Evolutionary conservation across 2,329 filamentous ascomycete genomes (phyloP).

Genomic region (Cadophora malorum): DNA sequence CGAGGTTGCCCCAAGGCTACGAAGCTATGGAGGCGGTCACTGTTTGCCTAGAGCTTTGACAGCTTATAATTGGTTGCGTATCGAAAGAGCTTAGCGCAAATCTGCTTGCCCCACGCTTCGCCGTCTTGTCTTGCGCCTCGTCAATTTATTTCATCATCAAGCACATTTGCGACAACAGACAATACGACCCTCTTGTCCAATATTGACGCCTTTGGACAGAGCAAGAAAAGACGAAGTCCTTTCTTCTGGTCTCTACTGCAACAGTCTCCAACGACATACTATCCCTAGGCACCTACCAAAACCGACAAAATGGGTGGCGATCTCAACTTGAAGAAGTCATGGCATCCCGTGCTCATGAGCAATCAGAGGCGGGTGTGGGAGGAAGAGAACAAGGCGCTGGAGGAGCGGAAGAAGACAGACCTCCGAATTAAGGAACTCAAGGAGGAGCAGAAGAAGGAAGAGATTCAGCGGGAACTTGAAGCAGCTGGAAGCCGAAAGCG

Average conservation of each 20-base stretch:
- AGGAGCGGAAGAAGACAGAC: constrained; percentile 93
- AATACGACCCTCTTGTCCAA: neutral
- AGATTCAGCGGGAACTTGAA: constrained; percentile 89
- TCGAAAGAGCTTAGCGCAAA: neutral
- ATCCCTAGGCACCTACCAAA: constrained; percentile 11
- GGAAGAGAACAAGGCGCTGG: constrained; percentile 89
- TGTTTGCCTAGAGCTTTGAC: constrained; percentile 19
- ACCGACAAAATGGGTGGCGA: constrained; percentile 83
- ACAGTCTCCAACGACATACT: neutral
- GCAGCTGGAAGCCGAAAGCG: constrained; percentile 83
- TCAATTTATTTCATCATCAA: neutral
- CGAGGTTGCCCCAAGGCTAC: constrained; percentile 21
- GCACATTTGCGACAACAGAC: constrained; percentile 4
- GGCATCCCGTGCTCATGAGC: constrained; percentile 88
- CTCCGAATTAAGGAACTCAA: constrained; percentile 91
- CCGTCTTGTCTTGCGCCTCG: neutral
- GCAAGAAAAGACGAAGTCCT: neutral
- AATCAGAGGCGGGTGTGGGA: constrained; percentile 93
- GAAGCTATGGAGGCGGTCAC: constrained; percentile 10
- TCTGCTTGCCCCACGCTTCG: constrained; percentile 10
- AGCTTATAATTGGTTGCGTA: constrained; percentile 12
- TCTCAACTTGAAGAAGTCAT: constrained; percentile 94
- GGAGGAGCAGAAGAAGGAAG: constrained; percentile 90
- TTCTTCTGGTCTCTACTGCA: neutral
- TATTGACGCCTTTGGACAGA: neutral